Evolutionary conservation across 2,329 filamentous ascomycete species (phyloP), one percentile per base, ranked within the genome.

Genomic region (Nothophoma quercina): DNA sequence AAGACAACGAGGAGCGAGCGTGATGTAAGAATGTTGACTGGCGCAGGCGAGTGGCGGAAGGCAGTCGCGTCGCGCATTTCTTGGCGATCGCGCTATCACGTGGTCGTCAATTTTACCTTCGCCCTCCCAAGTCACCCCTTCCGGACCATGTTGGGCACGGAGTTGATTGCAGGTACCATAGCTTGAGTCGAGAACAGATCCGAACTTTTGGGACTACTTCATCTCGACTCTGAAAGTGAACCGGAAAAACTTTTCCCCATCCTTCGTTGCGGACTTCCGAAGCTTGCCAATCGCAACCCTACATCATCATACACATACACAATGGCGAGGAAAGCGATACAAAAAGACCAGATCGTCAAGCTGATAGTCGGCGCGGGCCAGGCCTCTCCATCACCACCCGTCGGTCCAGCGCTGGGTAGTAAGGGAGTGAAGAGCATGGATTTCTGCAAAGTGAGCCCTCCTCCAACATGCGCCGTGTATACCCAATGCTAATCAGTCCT

Each of bases 381-480:
- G 77, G 95, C 95, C 55, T 93, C 88, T 69, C 95, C 95, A 23
- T 96, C 92, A 78, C 95, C 95, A 26, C 95, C 95, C 4, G 93
- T 99, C 69, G 95, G 95, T 81, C 95, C 95, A 52, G 95, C 95
- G 46, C 84, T 99, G 62, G 95, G 95, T 79, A 93, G 88, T 75
- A 98, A 97, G 81, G 95, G 95, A 82, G 90, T 99, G 58, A 99
- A 99, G 82, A 96, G 90, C 52, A 99, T 99, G 88, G 95, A 99
- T 78, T 99, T 98, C 76, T 98, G 95, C 86, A 98, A 98, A 84
- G 93, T 96, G 74, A 51, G 71, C 46, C 4, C 22, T 7, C 28
- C 39, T 19, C 33, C 22, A 13, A 21, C 30, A 23, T 33, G 54
- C 53, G 40, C 36, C 36, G n/a, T 12, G 22, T 8, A 6, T 19